Percentiles rank a stretch among this genome's conserved stretches.
phyloP scores from a whole-genome alignment of 2,329 filamentous ascomycete genomes.

The Lachnum nothofagi region DNA sequence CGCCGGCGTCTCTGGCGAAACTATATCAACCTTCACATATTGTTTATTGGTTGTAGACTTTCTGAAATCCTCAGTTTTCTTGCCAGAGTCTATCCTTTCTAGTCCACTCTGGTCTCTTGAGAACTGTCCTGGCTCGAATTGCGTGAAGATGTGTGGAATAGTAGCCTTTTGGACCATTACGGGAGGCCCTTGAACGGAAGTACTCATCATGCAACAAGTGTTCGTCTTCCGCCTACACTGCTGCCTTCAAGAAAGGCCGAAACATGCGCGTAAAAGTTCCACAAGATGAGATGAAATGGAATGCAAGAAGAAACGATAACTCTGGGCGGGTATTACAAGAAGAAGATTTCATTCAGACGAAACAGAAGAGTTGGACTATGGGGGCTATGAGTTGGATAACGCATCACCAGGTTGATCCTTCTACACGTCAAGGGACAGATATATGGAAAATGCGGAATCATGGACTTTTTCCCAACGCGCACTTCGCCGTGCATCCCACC shows the following conservation, averaged over 20 bases:
- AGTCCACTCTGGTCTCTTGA: neutral
- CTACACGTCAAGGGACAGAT: neutral
- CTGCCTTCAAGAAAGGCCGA: neutral
- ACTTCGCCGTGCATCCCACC: neutral
- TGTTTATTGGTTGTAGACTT: conserved; percentile 6
- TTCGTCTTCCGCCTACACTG: neutral
- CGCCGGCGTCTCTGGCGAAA: neutral
- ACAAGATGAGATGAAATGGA: neutral
- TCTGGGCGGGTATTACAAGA: neutral
- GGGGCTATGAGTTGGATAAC: neutral
- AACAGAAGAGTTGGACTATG: neutral
- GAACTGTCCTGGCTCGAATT: conserved; percentile 10
- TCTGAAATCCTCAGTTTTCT: conserved; percentile 2
- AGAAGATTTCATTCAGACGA: neutral
- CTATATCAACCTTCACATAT: neutral
- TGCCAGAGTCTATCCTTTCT: conserved; percentile 3
- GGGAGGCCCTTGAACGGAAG: neutral
- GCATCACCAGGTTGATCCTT: neutral
- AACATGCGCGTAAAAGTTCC: neutral
- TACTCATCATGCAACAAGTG: neutral
- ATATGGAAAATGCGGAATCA: neutral
- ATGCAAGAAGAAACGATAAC: neutral
- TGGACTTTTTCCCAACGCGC: neutral
- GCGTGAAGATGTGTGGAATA: conserved; percentile 11
- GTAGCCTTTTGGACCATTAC: conserved; percentile 1